Evolutionary conservation across 768 basidiomycete species (phyloP), one percentile per base, ranked within the genome.

Genomic region (Psilocybe tampanensis): DNA sequence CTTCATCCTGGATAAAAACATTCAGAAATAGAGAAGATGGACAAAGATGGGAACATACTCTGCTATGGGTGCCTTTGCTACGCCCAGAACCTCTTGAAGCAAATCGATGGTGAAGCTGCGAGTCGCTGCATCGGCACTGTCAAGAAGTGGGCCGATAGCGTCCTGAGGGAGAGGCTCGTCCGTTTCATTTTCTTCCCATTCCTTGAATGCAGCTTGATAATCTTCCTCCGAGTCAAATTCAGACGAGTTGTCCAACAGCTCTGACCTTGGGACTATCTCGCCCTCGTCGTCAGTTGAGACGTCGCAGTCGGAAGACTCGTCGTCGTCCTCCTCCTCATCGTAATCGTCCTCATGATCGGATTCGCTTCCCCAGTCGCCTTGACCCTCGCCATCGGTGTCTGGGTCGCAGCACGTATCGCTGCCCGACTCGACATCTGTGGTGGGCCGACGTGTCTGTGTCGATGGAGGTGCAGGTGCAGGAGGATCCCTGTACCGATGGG

Each of bases 41-140:
- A 12, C 12, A 19, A 36, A n/a, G n/a, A n/a, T n/a, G n/a, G n/a
- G n/a, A n/a, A 55, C 54, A 4, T 42, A 56, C 55, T 43, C 47
- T 39, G 22, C 8, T 22, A 42, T 44, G 2, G 47, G 19, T 8
- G 45, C 47, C 18, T 32, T 29, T 3, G 36, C 5, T 15, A 56
- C 47, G 22, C 21, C 55, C 23, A 56, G 32, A 8, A 21, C 24
- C 41, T 43, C 36, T 34, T 48, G 22, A 15, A 56, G 32, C n/a
- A 56, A 29, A 8, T 41, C 24, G 21, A 49, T 23, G 13, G 55
- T 49, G 11, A 56, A 17, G 13, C 19, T 29, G 15, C 36, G 55
- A 26, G 55, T 49, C 8, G 6, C 36, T 13, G 3, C n/a, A 39
- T 42, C 13, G 22, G 36, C 13, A 17, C 24, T n/a, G 11, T 22